These are phyloP conservation scores for Talaromyces piceae DNA, from an alignment of 2,329 filamentous ascomycete genomes.

Conservation along the genomic window DNA sequence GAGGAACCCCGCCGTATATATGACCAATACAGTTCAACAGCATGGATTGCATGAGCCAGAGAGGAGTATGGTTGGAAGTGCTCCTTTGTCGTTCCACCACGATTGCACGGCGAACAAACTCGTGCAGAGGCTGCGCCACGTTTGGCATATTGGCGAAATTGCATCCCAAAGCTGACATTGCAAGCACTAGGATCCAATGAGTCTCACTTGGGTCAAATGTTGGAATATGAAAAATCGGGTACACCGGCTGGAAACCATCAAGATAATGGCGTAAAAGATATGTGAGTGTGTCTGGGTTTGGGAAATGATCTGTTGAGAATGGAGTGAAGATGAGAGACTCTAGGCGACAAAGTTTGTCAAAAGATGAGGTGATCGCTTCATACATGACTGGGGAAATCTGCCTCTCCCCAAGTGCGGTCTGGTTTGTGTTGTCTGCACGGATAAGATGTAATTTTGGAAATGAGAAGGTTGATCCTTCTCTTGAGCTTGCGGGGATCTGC, in stretches of 20 bases:
- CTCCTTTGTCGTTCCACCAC: constrained; percentile 26
- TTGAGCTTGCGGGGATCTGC: not conserved
- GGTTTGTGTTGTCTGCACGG: constrained; percentile 13
- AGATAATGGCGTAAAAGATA: constrained; percentile 31
- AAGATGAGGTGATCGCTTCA: constrained; percentile 22
- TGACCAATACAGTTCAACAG: constrained; percentile 28
- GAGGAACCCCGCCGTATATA: constrained; percentile 20
- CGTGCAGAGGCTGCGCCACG: constrained; percentile 30
- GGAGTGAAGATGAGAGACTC: constrained; percentile 22
- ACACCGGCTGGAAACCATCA: constrained; percentile 31
- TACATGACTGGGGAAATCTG: constrained; percentile 21
- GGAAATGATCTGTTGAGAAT: constrained; percentile 28
- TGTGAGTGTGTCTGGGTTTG: constrained; percentile 19
- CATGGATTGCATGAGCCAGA: constrained; percentile 25
- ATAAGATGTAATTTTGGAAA: constrained; percentile 18
- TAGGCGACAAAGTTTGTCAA: constrained; percentile 24
- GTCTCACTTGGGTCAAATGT: constrained; percentile 29
- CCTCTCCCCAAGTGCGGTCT: constrained; percentile 10
- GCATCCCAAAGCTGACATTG: constrained; percentile 35
- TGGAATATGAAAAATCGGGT: constrained; percentile 34
- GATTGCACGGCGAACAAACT: constrained; percentile 35
- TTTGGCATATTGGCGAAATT: constrained; percentile 24
- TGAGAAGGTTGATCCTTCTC: not conserved
- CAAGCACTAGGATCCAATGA: constrained; percentile 35
- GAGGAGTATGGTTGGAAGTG: constrained; percentile 9